phyloP scores from a whole-genome alignment of 306 rosid species.

The Purshia tridentata region DNA sequence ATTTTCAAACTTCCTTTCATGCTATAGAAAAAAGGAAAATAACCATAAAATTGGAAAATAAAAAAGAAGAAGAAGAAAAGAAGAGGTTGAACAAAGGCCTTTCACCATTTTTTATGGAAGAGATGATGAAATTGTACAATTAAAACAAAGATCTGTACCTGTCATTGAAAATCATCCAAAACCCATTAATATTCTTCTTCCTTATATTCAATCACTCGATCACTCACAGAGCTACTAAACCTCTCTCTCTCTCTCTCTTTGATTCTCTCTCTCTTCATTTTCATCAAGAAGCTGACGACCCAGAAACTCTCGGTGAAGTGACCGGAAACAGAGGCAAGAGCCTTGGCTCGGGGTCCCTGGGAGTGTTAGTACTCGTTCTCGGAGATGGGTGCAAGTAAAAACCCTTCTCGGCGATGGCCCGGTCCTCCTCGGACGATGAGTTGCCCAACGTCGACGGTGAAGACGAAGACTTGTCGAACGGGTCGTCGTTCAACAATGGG shows the following conservation, averaged over 20 bases:
- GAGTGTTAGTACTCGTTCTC: slow-evolving; percentile 47
- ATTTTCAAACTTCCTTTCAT: not conserved
- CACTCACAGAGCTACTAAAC: not conserved
- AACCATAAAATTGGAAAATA: not conserved
- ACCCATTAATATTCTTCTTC: slow-evolving; percentile 11
- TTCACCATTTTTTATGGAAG: slow-evolving; percentile 21
- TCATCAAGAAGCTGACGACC: slow-evolving; percentile 48
- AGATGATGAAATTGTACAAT: slow-evolving; percentile 16
- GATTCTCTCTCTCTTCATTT: not conserved
- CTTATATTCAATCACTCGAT: not conserved
- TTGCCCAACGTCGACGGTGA: slow-evolving; percentile 73
- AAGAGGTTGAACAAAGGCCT: not conserved
- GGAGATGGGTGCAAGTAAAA: slow-evolving; percentile 84
- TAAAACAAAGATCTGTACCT: slow-evolving; percentile 11
- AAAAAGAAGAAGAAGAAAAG: not conserved
- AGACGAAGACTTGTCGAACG: slow-evolving; percentile 57
- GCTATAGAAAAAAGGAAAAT: not conserved
- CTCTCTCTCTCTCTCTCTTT: not conserved
- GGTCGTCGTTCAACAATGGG: slow-evolving; percentile 62
- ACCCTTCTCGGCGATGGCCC: slow-evolving; percentile 87
- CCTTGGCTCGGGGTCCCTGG: slow-evolving; percentile 66
- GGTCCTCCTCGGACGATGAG: slow-evolving; percentile 82
- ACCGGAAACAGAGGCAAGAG: slow-evolving; percentile 80
- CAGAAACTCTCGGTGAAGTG: slow-evolving; percentile 79
- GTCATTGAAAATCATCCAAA: slow-evolving; percentile 16